Evolutionary conservation across 768 basidiomycete genomes (phyloP).

Genomic region (Leccinellum rugosiceps): DNA sequence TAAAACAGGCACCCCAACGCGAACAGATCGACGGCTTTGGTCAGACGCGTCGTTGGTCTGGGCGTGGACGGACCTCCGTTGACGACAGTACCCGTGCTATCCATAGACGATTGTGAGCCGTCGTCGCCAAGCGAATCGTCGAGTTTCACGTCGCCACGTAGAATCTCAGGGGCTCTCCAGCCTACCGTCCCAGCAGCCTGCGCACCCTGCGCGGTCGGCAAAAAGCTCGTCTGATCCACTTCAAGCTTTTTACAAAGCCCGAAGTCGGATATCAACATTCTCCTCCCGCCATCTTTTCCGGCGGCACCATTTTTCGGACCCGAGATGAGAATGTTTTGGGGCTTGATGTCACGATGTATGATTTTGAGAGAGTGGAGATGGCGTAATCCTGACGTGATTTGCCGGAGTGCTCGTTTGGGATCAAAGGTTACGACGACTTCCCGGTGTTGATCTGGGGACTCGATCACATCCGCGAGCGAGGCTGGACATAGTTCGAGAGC

Average conservation of each 20-base stretch:
- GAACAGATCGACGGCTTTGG: slow-evolving; percentile 96
- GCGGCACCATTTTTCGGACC: slow-evolving; percentile 51
- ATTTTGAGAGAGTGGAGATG: slow-evolving; percentile 94
- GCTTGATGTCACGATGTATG: slow-evolving; percentile 98
- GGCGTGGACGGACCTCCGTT: slow-evolving; percentile 15
- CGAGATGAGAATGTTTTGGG: slow-evolving; percentile 93
- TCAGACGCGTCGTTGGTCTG: slow-evolving; percentile 60
- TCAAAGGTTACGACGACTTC: slow-evolving; percentile 79
- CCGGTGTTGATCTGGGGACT: slow-evolving; percentile 72
- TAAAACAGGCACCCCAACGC: slow-evolving; percentile 95
- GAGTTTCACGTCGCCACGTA: slow-evolving; percentile 90
- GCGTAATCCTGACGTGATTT: slow-evolving; percentile 83
- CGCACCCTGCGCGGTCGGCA: slow-evolving; percentile 87
- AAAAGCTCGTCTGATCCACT: slow-evolving; percentile 92
- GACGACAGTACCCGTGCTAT: slow-evolving; percentile 54
- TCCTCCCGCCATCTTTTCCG: slow-evolving; percentile 45
- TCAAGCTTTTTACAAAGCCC: slow-evolving; percentile 95
- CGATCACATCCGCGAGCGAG: slow-evolving; percentile 83
- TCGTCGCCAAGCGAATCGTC: slow-evolving; percentile 70
- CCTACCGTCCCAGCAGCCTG: slow-evolving; percentile 93
- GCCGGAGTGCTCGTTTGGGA: slow-evolving; percentile 81
- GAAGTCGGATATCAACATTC: slow-evolving; percentile 96
- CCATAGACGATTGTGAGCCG: slow-evolving; percentile 62
- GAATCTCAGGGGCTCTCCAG: slow-evolving; percentile 96
- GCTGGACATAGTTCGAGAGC: slow-evolving; percentile 94